Evolutionary conservation across 1,284 basidiomycete genomes (phyloP).

Genomic region (Rugiboletus extremiorientalis): DNA sequence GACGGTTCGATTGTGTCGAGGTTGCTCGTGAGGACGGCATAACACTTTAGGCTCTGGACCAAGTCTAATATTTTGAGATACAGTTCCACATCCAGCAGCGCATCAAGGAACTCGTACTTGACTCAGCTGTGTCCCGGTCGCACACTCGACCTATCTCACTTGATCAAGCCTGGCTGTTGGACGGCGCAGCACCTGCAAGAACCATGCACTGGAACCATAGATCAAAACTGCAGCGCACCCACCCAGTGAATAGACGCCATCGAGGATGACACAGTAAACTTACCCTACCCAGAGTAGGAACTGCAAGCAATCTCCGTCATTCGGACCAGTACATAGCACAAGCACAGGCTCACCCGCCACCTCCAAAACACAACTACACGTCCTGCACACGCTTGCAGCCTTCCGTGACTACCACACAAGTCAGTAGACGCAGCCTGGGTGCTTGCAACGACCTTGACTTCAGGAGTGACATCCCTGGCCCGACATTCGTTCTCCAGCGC

Average conservation of each 20-base stretch:
- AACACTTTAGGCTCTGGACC: constrained; percentile 58
- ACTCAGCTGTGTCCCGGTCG: constrained; percentile 54
- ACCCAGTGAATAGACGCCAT: neutral
- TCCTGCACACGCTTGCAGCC: constrained; percentile 84
- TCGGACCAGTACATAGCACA: neutral
- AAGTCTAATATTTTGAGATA: constrained; percentile 55
- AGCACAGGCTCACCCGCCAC: constrained; percentile 67
- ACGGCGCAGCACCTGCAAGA: constrained; percentile 54
- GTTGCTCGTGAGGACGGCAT: constrained; percentile 64
- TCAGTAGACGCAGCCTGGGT: constrained; percentile 52
- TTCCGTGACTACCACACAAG: constrained; percentile 64
- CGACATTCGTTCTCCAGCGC: constrained; percentile 65
- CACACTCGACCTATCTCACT: too few species aligned
- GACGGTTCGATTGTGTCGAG: constrained; percentile 54
- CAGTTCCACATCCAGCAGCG: constrained; percentile 62
- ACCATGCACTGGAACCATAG: constrained; percentile 86
- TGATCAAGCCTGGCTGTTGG: constrained; percentile 12
- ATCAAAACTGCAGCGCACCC: constrained; percentile 60
- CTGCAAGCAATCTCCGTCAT: constrained; percentile 36
- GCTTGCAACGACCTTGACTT: constrained; percentile 84
- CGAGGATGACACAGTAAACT: constrained; percentile 18
- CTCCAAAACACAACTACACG: constrained; percentile 94
- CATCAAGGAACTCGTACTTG: constrained; percentile 79
- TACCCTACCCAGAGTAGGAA: constrained; percentile 87
- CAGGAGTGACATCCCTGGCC: constrained; percentile 48